Percentiles rank a stretch among this genome's conserved stretches.
Conservation (phyloP, 2,329 filamentous ascomycete genomes). For the Curvularia sp. region DNA sequence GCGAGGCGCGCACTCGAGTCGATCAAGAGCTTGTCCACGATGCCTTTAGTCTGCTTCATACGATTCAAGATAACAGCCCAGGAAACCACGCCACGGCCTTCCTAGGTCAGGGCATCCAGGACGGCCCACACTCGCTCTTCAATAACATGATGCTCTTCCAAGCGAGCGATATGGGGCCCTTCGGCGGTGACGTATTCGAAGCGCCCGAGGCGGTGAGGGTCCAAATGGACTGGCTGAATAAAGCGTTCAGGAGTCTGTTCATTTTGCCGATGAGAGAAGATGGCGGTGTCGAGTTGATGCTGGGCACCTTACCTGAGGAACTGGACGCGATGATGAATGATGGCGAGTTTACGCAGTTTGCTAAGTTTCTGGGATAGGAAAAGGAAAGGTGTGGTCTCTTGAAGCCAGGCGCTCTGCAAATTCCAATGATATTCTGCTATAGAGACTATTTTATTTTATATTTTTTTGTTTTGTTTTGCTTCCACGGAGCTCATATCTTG, state of each 20-base stretch:
- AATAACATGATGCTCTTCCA: constrained; percentile 34
- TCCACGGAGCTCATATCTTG: too few relatives aligned
- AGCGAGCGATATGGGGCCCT: constrained; percentile 20
- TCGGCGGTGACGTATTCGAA: constrained; percentile 29
- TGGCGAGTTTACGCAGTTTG: constrained; percentile 53
- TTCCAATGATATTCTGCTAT: too few relatives aligned
- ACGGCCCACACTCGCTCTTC: constrained; percentile 3
- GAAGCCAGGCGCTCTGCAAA: too few relatives aligned
- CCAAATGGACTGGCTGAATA: constrained; percentile 31
- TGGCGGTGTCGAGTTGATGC: constrained; percentile 26
- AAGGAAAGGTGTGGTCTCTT: too few relatives aligned
- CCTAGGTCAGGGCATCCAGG: constrained; percentile 20
- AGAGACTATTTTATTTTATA: too few relatives aligned
- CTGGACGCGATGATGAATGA: constrained; percentile 55
- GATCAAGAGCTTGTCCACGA: constrained; percentile 37
- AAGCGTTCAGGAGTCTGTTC: constrained; percentile 38
- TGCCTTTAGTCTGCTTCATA: constrained; percentile 33
- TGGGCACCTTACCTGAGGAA: constrained; percentile 50
- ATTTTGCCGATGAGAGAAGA: constrained; percentile 36
- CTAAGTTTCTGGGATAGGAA: constrained; percentile 8
- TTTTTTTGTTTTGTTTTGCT: too few relatives aligned
- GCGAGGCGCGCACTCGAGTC: constrained; percentile 29
- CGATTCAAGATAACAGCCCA: constrained; percentile 23
- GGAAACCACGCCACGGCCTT: constrained; percentile 22
- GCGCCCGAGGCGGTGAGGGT: constrained; percentile 34